Evolutionary conservation across 2,329 filamentous ascomycete genomes (phyloP).

Genomic region (Purpureocillium lavendulum): DNA sequence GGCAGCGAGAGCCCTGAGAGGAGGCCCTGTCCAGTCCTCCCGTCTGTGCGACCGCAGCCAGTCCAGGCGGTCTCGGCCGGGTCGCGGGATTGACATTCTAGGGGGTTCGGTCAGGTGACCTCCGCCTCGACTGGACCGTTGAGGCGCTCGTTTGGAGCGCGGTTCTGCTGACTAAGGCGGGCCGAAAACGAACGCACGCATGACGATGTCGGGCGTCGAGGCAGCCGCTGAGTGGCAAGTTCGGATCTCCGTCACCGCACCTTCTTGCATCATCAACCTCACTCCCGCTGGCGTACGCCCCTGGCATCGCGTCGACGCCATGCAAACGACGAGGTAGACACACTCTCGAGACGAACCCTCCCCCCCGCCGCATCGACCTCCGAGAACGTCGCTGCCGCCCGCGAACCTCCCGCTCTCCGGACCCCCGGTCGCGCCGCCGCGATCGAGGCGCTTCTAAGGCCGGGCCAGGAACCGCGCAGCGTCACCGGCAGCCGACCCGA

Average conservation of each 20-base stretch:
- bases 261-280: not conserved
- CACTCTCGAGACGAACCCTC: not conserved
- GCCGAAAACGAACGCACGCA: not conserved
- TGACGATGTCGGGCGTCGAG: not conserved
- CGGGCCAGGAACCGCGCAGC: not conserved
- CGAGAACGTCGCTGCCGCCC: too few species aligned
- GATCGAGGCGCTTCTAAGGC: not conserved
- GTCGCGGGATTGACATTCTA: not conserved
- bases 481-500: not conserved
- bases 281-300: not conserved
- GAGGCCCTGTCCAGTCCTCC: too few species aligned
- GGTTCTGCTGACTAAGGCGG: conserved; percentile 5
- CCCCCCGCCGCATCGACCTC: too few species aligned
- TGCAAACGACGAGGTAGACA: conserved; percentile 10
- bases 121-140: not conserved
- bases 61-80: too few species aligned
- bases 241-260: not conserved
- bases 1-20: too few species aligned
- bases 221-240: not conserved
- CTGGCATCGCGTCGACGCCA: conserved; percentile 6
- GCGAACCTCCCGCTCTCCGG: too few species aligned
- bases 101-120: conserved; percentile 4
- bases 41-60: too few species aligned
- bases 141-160: too few species aligned
- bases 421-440: not conserved